A percentile compares a stretch with the other conserved stretches of the same genome.
phyloP scores from a whole-genome alignment of 352 stramenopile species.

The Globisporangium mamillatum region DNA sequence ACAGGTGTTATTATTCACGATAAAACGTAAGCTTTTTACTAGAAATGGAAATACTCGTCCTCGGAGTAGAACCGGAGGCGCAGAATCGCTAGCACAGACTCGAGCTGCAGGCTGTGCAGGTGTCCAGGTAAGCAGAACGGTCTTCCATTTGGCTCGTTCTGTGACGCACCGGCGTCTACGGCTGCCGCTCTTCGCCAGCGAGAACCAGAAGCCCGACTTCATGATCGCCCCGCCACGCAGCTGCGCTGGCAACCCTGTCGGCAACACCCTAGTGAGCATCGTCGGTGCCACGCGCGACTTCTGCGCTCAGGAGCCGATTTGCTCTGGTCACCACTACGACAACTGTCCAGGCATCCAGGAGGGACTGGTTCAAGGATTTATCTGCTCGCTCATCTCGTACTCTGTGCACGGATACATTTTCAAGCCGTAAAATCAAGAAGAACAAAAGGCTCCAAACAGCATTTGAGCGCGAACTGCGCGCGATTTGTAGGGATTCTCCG shows the following conservation, averaged over 20 bases:
- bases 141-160: slow-evolving; percentile 10
- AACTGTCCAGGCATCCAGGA: slow-evolving; percentile 12
- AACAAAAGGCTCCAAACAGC: too few relatives aligned
- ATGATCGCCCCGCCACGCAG: neutral
- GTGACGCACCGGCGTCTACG: slow-evolving; percentile 5
- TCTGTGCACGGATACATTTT: slow-evolving; percentile 5
- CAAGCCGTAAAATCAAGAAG: neutral
- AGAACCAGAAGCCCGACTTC: neutral
- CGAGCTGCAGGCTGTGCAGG: too few relatives aligned
- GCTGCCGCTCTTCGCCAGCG: neutral
- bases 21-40: too few relatives aligned
- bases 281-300: slow-evolving; percentile 5
- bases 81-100: too few relatives aligned
- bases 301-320: slow-evolving; percentile 4
- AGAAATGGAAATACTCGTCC: too few relatives aligned
- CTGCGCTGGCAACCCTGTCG: neutral
- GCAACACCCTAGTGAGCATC: slow-evolving; percentile 9
- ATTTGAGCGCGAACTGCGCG: too few relatives aligned
- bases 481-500: too few relatives aligned
- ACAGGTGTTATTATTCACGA: too few relatives aligned
- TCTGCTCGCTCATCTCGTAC: neutral
- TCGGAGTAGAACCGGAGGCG: too few relatives aligned
- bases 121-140: slow-evolving; percentile 5
- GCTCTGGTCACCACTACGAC: neutral
- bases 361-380: neutral